Percentiles rank a stretch among this genome's conserved stretches.
phyloP scores from a whole-genome alignment of 441 rosid genomes.

The Mallotus japonicus region DNA sequence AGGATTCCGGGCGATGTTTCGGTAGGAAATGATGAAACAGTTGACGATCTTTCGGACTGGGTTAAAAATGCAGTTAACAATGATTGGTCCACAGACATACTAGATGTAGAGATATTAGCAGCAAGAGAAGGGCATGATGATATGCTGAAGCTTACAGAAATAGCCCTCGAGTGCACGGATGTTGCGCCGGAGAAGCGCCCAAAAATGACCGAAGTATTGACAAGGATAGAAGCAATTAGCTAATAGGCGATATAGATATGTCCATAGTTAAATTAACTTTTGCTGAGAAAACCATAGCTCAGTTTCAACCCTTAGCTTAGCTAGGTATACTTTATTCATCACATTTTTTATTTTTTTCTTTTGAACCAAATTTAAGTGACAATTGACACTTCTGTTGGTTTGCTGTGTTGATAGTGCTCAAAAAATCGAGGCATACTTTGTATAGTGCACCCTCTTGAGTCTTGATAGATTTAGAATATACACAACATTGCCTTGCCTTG shows the following conservation, averaged over 20 bases:
- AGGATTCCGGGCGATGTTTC: slow-evolving; percentile 39
- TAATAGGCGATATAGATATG: neutral
- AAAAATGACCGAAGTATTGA: slow-evolving; percentile 37
- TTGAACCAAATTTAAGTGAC: too few relatives aligned
- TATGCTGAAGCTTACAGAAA: slow-evolving; percentile 48
- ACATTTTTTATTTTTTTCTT: too few relatives aligned
- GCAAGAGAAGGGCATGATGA: slow-evolving; percentile 45
- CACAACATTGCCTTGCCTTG: too few relatives aligned
- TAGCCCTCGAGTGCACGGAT: slow-evolving; percentile 53
- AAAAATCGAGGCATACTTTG: too few relatives aligned
- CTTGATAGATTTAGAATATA: too few relatives aligned
- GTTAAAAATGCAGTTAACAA: slow-evolving; percentile 40
- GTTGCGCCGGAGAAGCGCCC: slow-evolving; percentile 44
- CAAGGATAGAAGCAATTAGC: slow-evolving; percentile 41
- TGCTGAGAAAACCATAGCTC: too few relatives aligned
- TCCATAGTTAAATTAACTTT: neutral
- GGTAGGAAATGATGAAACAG: slow-evolving; percentile 10
- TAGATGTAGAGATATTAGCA: slow-evolving; percentile 48
- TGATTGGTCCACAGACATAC: slow-evolving; percentile 59
- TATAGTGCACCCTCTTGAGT: too few relatives aligned
- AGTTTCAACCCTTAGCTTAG: too few relatives aligned
- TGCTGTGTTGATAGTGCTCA: too few relatives aligned
- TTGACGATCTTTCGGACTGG: slow-evolving; percentile 44
- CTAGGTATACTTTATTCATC: too few relatives aligned
- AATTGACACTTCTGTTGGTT: too few relatives aligned